Conservation (phyloP, 2,329 filamentous ascomycete genomes). For the Sporothrix mexicana region DNA sequence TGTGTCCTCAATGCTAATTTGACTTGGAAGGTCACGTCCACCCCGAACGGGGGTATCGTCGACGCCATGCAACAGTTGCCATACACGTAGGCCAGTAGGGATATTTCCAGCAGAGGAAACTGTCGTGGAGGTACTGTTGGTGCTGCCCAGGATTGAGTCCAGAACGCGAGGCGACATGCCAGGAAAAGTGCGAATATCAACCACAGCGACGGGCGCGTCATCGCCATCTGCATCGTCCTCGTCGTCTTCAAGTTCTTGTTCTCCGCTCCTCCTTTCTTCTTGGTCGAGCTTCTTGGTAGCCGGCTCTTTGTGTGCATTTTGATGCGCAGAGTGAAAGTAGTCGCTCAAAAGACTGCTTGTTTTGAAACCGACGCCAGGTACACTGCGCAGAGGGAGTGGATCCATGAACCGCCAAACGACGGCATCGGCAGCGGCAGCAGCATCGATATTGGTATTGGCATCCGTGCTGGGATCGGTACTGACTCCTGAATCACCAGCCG, state of each 20-base stretch:
- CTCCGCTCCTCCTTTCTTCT: constrained; percentile 14
- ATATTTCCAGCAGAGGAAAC: constrained; percentile 49
- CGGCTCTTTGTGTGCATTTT: constrained; percentile 41
- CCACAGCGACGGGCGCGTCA: constrained; percentile 62
- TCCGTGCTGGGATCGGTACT: not conserved
- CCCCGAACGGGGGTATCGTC: constrained; percentile 76
- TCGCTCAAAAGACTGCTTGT: constrained; percentile 63
- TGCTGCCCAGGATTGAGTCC: constrained; percentile 68
- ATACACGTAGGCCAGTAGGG: constrained; percentile 66
- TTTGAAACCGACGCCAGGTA: constrained; percentile 86
- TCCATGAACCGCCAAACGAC: constrained; percentile 74
- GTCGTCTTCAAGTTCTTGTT: constrained; percentile 41
- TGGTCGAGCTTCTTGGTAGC: constrained; percentile 38
- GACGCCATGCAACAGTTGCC: constrained; percentile 79
- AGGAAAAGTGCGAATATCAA: constrained; percentile 66
- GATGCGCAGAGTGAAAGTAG: constrained; percentile 51
- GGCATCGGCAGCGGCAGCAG: not conserved
- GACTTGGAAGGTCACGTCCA: constrained; percentile 74
- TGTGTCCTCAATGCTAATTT: constrained; percentile 95
- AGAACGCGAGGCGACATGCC: constrained; percentile 68
- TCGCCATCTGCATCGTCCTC: constrained; percentile 42
- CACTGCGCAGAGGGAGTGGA: constrained; percentile 73
- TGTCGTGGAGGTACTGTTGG: constrained; percentile 61
- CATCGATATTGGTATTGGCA: not conserved
- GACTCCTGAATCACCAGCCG: not conserved